Evolutionary conservation across 495 filamentous ascomycete genomes (phyloP), one percentile per base, ranked within the genome.

Genomic region (Penicillium psychrofluorescens): DNA sequence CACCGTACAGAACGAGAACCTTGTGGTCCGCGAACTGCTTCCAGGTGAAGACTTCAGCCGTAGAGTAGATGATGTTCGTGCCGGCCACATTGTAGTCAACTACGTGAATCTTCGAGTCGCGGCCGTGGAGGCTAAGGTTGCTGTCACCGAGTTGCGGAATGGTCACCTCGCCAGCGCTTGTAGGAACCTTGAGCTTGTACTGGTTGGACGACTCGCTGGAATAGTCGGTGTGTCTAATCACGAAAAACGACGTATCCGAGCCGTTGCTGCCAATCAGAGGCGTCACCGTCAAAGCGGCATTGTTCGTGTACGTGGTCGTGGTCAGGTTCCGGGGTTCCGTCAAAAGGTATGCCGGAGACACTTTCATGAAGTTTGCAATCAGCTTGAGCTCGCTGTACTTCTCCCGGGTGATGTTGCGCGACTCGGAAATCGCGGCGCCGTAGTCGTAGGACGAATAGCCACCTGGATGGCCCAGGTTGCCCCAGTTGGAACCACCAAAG

Each of bases 401-500:
- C 50, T 88, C 83, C 22, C 87, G 72, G 11, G 65, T 64, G 27
- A 90, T 59, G 9, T 72, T 74, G 7, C 83, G 75, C 36, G 81
- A 77, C 58, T 92, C 87, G 3, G 71, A 70, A 30, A 91, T 85
- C 4, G 71, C 68, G 29, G 82, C 76, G 32, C 76, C 81, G 50
- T 86, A 89, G 50, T 89, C 81, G 51, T 89, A 88, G 2, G 76
- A 83, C 2, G 85, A 86, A 53, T 88, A 89, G 11, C 81, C 82
- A 11, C 78, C 80, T 3, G 83, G 75, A 49, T 85, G 74, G 1
- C 85, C 85, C 28, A 90, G 59, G 51, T 90, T 90, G 10, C 86
- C 87, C 87, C 86, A 91, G 59, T 91, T 92, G 2, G 85, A 86
- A n/a, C 83, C 85, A 30, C 85, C 85, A 36, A 70, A 84, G 1